phyloP scores from a whole-genome alignment of 495 filamentous ascomycete species.

The Filosporella fistucella region DNA sequence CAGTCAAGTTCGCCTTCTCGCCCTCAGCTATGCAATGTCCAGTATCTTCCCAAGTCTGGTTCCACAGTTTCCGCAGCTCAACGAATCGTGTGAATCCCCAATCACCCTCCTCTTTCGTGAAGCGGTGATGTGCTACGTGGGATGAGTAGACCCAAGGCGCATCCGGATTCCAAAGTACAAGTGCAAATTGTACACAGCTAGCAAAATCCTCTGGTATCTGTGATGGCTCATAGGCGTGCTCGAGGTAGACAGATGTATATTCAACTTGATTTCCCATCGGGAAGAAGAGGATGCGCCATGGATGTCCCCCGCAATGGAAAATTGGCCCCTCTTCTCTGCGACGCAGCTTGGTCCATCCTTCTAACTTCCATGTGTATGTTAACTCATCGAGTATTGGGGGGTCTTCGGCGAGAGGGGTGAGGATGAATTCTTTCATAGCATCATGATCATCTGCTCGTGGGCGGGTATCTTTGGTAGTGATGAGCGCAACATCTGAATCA shows the following conservation, averaged over 20 bases:
- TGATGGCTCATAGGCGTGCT: conserved; percentile 74
- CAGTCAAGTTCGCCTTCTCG: conserved; percentile 80
- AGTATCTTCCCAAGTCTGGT: conserved; percentile 59
- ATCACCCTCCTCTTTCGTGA: conserved; percentile 93
- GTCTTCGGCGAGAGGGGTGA: conserved; percentile 54
- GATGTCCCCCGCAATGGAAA: conserved; percentile 81
- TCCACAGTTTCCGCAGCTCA: conserved; percentile 79
- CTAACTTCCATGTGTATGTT: conserved; percentile 78
- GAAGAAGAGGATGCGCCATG: conserved; percentile 95
- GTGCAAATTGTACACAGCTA: conserved; percentile 90
- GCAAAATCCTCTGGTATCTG: conserved; percentile 77
- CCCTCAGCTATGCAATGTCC: conserved; percentile 81
- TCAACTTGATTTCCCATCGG: conserved; percentile 92
- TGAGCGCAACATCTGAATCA: conserved; percentile 65
- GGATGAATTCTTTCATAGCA: conserved; percentile 75
- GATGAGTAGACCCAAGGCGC: conserved; percentile 72
- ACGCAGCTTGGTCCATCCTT: conserved; percentile 67
- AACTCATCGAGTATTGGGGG: conserved; percentile 75
- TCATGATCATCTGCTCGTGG: conserved; percentile 72
- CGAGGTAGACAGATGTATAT: conserved; percentile 89
- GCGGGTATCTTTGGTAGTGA: conserved; percentile 61
- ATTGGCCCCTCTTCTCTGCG: conserved; percentile 82
- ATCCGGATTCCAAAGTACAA: conserved; percentile 91
- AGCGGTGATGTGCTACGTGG: conserved; percentile 77
- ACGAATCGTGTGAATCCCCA: conserved; percentile 97